Evolutionary conservation across 2,329 filamentous ascomycete genomes (phyloP), one percentile per base, ranked within the genome.

Genomic region (Pestalotiopsis sp.): DNA sequence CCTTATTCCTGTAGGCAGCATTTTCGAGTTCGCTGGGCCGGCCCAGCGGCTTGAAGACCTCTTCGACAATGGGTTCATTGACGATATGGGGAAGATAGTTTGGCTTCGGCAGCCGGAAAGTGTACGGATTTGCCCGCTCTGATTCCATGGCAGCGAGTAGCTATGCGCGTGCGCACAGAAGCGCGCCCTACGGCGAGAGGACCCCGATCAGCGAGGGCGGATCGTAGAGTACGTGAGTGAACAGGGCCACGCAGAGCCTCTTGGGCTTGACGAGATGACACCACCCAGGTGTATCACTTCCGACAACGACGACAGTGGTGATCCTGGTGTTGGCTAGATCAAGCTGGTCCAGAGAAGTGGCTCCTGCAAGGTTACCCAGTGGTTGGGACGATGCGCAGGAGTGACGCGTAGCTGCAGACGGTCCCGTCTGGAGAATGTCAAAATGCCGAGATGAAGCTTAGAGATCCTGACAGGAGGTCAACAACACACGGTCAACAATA

Each of bases 51-150:
- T 81, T 78, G 71, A 81, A 80, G 75, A 84, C 87, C 70, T 87
- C 84, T 74, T 88, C 81, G 31, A 89, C 85, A 63, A 89, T 78
- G 39, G 81, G 79, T 71, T 83, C 81, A 71, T 89, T 84, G 66
- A 82, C 80, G 68, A 86, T 84, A 76, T 89, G 86, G 59, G 88
- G 87, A 12, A 90, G 81, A 72, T 90, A 90, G 76, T 90, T 90
- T 49, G 88, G 86, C 75, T 85, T 88, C 45, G 87, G 87, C 7
- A 86, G 83, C 74, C 85, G 84, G 71, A 85, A 85, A 31, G 61
- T 62, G 31, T 62, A 62, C 13, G 59, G 59, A n/a, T 62, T 39
- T 20, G 59, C 12, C 27, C 59, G 25, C n/a, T 62, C 59, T 5
- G 36, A 17, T 14, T 62, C 59, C 59, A 62, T 62, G 12, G 59